Evolutionary conservation across 768 basidiomycete species (phyloP), one percentile per base, ranked within the genome.

Genomic region (Mycena vulgaris): DNA sequence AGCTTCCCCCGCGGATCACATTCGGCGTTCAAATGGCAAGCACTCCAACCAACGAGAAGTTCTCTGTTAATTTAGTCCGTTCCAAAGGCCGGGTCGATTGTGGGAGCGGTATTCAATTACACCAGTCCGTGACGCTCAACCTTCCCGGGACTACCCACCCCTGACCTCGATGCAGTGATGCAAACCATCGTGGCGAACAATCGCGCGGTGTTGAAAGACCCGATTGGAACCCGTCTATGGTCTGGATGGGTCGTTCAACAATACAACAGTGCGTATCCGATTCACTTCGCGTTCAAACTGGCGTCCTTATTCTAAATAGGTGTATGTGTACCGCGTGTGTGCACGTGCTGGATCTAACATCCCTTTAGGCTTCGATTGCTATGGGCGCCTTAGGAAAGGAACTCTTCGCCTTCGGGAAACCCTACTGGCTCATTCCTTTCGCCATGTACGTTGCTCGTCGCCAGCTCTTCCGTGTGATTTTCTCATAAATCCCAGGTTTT

Each of bases 361-460:
- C 23, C 1, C 25, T 3, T 30, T 87, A 87, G 25, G 84, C 85
- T 6, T 86, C 88, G 5, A 82, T 89, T 21, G 87, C 88, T 0
- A 87, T 88, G 85, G 88, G 88, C 31, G 88, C 87, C 3, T 78
- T 88, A 5, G 85, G 87, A 49, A 82, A 83, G 57, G 85, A 89
- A 59, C 84, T 91, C 19, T 90, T 83, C 78, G 83, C 82, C 6
- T 80, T 80, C 71, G 85, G 84, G 28, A 86, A 86, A 83, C 84
- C 86, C 30, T 81, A 81, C 70, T 82, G 80, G 80, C 76, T 86
- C 30, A 79, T 89, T 70, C 83, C 88, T 5, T 83, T 86, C 66
- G 81, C 81, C 7, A 88, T 89, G 82, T 84, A 71, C 13, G 77
- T 75, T n/a, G 14, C 14, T 37, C 55, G 17, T 31, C 42, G 33